These are phyloP conservation scores for Verticillium nubilum DNA, from an alignment of 2,329 filamentous ascomycete species.

Conservation along the genomic window DNA sequence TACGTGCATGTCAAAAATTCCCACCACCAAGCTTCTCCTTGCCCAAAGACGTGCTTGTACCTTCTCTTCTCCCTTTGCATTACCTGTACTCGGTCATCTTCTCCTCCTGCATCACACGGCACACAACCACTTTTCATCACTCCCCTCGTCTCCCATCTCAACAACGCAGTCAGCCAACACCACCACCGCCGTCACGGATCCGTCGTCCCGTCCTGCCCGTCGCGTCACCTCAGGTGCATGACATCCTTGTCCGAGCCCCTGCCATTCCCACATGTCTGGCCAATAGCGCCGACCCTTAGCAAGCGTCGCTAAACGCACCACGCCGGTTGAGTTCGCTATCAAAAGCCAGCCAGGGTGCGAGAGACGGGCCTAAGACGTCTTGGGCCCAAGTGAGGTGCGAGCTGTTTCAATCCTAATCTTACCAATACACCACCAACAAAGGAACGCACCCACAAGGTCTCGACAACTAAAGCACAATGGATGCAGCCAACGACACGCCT, in stretches of 20 bases:
- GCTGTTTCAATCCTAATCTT: not conserved
- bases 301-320: not conserved
- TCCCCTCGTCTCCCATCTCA: not conserved
- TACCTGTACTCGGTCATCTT: not conserved
- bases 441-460: not conserved
- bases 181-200: not conserved
- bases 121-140: not conserved
- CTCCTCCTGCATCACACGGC: not conserved
- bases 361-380: not conserved
- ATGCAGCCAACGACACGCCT: not conserved
- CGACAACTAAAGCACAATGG: not conserved
- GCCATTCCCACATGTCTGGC: not conserved
- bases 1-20: too few relatives aligned
- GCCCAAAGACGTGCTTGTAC: too few relatives aligned
- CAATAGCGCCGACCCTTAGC: not conserved
- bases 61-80: too few relatives aligned
- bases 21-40: too few relatives aligned
- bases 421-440: not conserved
- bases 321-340: not conserved
- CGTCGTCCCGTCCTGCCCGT: not conserved
- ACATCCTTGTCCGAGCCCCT: not conserved
- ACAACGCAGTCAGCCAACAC: not conserved
- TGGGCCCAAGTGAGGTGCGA: not conserved
- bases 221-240: not conserved
- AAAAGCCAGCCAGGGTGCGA: not conserved